Evolutionary conservation across 495 filamentous ascomycete genomes (phyloP).

Genomic region (Bombardia bombarda): DNA sequence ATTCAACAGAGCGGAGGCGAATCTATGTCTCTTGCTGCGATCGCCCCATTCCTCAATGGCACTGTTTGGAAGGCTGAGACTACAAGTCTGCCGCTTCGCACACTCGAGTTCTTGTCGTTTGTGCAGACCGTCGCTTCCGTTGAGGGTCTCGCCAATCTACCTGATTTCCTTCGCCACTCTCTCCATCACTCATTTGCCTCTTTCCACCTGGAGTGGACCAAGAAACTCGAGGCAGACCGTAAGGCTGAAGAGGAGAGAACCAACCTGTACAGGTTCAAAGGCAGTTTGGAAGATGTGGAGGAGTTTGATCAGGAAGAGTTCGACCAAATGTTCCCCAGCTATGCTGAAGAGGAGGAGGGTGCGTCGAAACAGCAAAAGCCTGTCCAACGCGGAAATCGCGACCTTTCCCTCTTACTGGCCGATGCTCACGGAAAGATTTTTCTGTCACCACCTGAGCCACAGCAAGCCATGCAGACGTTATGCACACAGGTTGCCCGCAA

Average conservation of each 20-base stretch:
- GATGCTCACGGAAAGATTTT: conserved; percentile 43
- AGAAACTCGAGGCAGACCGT: conserved; percentile 63
- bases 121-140: conserved; percentile 29
- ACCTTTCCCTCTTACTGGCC: conserved; percentile 37
- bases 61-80: conserved; percentile 15
- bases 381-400: conserved; percentile 23
- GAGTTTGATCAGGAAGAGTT: conserved; percentile 73
- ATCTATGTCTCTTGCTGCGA: conserved; percentile 35
- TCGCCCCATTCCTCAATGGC: conserved; percentile 59
- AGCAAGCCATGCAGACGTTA: conserved; percentile 28
- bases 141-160: conserved; percentile 34
- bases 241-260: conserved; percentile 59
- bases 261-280: conserved; percentile 74
- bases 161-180: conserved; percentile 19
- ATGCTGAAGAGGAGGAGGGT: conserved; percentile 31
- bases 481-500: conserved; percentile 30
- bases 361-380: conserved; percentile 13
- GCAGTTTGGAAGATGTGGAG: conserved; percentile 62
- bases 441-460: conserved; percentile 23
- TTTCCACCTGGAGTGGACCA: conserved; percentile 73
- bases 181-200: conserved; percentile 51
- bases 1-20: conserved; percentile 16
- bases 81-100: conserved; percentile 27
- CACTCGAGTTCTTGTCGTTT: conserved; percentile 39
- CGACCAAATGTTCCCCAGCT: conserved; percentile 69